phyloP scores from a whole-genome alignment of 2,329 filamentous ascomycete species.

The Trichoderma semiorbis region DNA sequence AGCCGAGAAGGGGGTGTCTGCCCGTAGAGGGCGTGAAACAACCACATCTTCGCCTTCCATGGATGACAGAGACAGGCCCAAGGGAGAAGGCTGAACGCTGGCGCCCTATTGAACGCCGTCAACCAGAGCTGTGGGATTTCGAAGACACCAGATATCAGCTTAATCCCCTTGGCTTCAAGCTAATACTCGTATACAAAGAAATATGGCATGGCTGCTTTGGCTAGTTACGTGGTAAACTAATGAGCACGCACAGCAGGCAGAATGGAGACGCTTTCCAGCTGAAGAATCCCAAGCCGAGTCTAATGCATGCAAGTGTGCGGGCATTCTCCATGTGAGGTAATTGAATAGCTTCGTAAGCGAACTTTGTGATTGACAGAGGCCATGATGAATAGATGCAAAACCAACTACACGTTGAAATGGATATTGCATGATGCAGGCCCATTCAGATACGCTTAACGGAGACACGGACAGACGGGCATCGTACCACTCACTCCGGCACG shows the following conservation, averaged over 20 bases:
- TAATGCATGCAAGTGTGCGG: not conserved
- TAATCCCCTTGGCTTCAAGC: not conserved
- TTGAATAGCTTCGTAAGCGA: not conserved
- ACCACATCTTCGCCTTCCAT: not conserved
- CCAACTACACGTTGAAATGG: not conserved
- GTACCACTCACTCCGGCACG: not conserved
- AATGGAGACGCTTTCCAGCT: not conserved
- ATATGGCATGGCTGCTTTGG: not conserved
- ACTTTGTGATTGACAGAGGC: not conserved
- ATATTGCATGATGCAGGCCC: not conserved
- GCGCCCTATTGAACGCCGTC: not conserved
- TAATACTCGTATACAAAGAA: not conserved
- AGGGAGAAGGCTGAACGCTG: not conserved
- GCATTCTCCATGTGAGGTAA: not conserved
- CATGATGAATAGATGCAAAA: not conserved
- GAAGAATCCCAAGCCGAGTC: not conserved
- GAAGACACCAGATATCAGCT: not conserved
- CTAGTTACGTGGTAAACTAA: not conserved
- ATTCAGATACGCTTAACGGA: not conserved
- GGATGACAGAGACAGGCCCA: not conserved
- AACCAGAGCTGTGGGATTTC: not conserved
- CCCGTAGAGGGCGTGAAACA: not conserved
- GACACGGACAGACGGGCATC: not conserved
- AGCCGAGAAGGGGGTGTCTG: not conserved
- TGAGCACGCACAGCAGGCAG: not conserved